Evolutionary conservation across 169 alveolate genomes (phyloP).

Genomic region (Plasmodium berghei): DNA sequence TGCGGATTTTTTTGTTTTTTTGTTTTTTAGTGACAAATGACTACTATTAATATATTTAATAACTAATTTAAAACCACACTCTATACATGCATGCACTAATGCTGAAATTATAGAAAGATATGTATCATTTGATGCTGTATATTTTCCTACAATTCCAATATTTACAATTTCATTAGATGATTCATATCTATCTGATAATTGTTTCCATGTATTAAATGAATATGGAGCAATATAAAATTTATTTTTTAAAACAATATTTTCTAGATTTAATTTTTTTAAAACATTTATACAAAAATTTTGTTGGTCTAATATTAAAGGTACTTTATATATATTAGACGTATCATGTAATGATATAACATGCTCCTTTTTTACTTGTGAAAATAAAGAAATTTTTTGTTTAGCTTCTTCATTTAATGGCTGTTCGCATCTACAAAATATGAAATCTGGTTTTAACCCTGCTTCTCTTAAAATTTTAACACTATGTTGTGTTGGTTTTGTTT

Average conservation of each 20-base stretch:
- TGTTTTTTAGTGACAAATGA: slow-evolving; percentile 79
- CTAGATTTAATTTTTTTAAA: slow-evolving; percentile 65
- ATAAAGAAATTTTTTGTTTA: slow-evolving; percentile 87
- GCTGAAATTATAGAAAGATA: slow-evolving; percentile 94
- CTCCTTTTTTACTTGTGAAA: slow-evolving; percentile 88
- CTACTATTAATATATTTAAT: slow-evolving; percentile 87
- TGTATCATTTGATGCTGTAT: slow-evolving; percentile 93
- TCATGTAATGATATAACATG: slow-evolving; percentile 80
- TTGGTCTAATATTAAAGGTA: slow-evolving; percentile 87
- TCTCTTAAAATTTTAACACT: slow-evolving; percentile 91
- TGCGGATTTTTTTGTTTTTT: slow-evolving; percentile 57
- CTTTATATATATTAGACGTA: slow-evolving; percentile 81
- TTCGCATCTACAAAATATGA: slow-evolving; percentile 90
- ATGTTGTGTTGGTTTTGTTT: slow-evolving; percentile 96
- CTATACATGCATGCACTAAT: slow-evolving; percentile 94
- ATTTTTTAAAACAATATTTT: slow-evolving; percentile 49
- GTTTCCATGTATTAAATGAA: slow-evolving; percentile 81
- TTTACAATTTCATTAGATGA: slow-evolving; percentile 75
- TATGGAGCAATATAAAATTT: slow-evolving; percentile 63
- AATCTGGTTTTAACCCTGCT: slow-evolving; percentile 89
- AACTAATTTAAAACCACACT: slow-evolving; percentile 84
- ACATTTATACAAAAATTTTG: slow-evolving; percentile 83
- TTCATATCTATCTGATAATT: slow-evolving; percentile 73
- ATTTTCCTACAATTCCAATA: slow-evolving; percentile 95
- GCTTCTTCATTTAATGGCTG: slow-evolving; percentile 84